These are phyloP conservation scores for Pisolithus sp. DNA, from an alignment of 768 basidiomycete species.

Conservation along the genomic window DNA sequence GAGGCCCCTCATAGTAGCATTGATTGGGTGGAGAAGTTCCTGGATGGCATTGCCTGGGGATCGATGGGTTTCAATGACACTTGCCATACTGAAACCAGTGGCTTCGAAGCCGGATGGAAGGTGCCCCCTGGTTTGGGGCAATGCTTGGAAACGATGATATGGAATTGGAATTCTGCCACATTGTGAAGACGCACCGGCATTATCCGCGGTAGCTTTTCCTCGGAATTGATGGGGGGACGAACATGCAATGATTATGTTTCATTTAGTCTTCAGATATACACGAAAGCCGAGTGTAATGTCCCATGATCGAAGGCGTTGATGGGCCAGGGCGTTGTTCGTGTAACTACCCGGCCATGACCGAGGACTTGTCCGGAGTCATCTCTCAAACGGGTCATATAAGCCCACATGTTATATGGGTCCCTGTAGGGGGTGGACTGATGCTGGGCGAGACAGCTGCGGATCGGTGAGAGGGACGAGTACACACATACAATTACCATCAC, in stretches of 20 bases:
- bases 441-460: not conserved
- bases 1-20: not conserved
- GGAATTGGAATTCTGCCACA: conserved; percentile 1
- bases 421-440: too few relatives aligned
- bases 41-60: too few relatives aligned
- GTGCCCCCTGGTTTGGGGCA: not conserved
- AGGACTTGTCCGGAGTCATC: not conserved
- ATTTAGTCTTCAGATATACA: not conserved
- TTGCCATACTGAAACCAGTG: too few relatives aligned
- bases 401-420: not conserved
- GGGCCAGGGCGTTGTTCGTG: not conserved
- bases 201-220: not conserved
- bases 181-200: not conserved
- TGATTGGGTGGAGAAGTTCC: too few relatives aligned
- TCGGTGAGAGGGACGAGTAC: not conserved
- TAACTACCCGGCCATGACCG: not conserved
- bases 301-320: not conserved
- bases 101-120: too few relatives aligned
- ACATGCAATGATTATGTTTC: not conserved
- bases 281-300: not conserved
- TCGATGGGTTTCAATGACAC: too few relatives aligned
- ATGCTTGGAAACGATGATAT: not conserved
- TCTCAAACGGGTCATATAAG: not conserved
- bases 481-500: too few relatives aligned
- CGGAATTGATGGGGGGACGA: not conserved